Evolutionary conservation across 345 rosid genomes (phyloP).

Genomic region (Rhodamnia rubescens): DNA sequence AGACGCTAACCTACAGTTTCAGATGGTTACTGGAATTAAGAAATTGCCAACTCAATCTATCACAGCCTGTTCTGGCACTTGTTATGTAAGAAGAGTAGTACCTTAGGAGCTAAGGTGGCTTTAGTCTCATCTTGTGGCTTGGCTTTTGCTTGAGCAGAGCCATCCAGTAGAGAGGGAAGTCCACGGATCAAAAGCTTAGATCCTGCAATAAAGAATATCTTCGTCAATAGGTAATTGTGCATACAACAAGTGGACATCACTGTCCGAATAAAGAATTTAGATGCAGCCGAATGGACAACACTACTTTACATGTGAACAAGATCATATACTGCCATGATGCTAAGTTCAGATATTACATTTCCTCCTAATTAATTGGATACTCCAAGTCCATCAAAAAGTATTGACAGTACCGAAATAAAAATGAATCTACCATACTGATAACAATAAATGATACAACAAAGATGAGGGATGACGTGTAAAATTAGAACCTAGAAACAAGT

Average conservation of each 20-base stretch:
- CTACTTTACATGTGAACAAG: not conserved
- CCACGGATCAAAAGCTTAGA: conserved; percentile 65
- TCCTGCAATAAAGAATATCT: conserved; percentile 29
- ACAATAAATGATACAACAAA: not conserved
- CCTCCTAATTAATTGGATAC: not conserved
- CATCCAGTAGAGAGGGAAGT: conserved; percentile 73
- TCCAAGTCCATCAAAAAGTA: not conserved
- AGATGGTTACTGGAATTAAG: not conserved
- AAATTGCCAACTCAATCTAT: not conserved
- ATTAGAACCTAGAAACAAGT: not conserved
- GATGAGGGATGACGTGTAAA: not conserved
- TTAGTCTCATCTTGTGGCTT: conserved; percentile 77
- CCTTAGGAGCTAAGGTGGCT: conserved; percentile 92
- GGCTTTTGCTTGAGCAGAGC: conserved; percentile 61
- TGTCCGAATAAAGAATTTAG: not conserved
- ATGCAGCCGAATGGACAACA: not conserved
- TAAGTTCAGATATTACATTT: not conserved
- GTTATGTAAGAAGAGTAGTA: not conserved
- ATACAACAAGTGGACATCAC: not conserved
- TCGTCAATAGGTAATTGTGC: not conserved
- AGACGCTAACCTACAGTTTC: not conserved
- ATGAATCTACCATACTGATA: not conserved
- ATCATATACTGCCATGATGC: not conserved
- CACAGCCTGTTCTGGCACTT: not conserved
- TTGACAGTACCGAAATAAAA: not conserved